Base-by-base conservation (phyloP, 345 rosid species). In the Nephelium lappaceum region DNA sequence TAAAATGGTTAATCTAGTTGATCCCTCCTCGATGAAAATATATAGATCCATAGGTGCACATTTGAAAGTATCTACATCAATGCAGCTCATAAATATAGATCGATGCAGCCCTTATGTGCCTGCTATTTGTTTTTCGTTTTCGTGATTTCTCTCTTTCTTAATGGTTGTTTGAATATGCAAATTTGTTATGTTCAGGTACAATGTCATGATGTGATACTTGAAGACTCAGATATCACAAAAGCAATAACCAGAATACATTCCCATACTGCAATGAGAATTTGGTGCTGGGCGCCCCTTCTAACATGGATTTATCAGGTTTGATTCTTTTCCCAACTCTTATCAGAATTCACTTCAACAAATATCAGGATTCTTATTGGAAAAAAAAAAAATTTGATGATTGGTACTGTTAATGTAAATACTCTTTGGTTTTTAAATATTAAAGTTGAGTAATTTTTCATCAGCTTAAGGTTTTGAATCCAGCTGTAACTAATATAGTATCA, bases 211-310 rank as follows among this genome's bases (percentile, higher is more conserved):
- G 83, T 94, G 12, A 69, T 84, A 12, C 89, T 96, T 15, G 95
- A 93, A 71, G 94, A 87, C 76, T 63, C 80, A 19, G 98, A 90
- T 76, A 83, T 93, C 6, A 91, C 81, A 61, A 94, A 88, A 85
- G 89, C 95, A 69, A 47, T 96, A 45, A 65, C 93, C 93, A 11
- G 97, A 96, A 78, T 96, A 93, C 66, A 87, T 88, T 83, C 95
- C 71, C 81, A 85, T 72, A 86, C 91, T 38, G 92, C 93, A 16
- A 89, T 64, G 97, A 93, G 85, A 89, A 76, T 81, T 78, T 94
- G 86, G 97, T 94, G 74, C 87, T 96, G 19, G 98, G 98, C 64
- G 85, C 97, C n/a, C 87, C 97, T 0, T 77, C 97, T 0, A 86
- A 18, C 87, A 87, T 81, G 91, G 95, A 74, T 88, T 96, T 79